Conservation (phyloP, 1,139 yeast species). For the Komagataea norvegica region DNA sequence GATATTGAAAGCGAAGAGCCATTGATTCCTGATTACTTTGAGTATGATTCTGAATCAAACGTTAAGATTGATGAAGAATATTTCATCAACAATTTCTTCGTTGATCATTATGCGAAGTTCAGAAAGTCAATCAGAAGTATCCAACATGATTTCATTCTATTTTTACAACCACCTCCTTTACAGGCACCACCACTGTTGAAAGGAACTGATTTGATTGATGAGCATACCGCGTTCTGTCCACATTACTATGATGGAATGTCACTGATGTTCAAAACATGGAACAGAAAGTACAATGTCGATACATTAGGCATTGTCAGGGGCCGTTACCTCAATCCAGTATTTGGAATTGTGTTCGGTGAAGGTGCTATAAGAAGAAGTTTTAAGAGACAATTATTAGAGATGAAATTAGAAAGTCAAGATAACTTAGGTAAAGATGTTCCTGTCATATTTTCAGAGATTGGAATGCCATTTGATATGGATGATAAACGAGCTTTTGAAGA, state of each 20-base stretch:
- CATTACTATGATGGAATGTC: conserved; percentile 95
- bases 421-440: conserved; percentile 59
- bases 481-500: conserved; percentile 58
- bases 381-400: conserved; percentile 56
- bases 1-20: conserved; percentile 38
- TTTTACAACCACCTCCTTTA: conserved; percentile 81
- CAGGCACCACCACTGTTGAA: conserved; percentile 70
- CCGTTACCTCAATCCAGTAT: conserved; percentile 64
- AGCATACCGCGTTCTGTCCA: conserved; percentile 69
- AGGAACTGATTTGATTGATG: conserved; percentile 53
- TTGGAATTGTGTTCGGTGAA: conserved; percentile 80
- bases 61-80: conserved; percentile 45
- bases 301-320: conserved; percentile 88
- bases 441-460: conserved; percentile 85
- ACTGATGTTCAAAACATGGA: conserved; percentile 84
- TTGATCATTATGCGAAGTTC: conserved; percentile 50
- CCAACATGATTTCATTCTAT: conserved; percentile 46
- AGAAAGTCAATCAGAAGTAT: conserved; percentile 45
- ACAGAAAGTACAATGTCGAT: conserved; percentile 71
- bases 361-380: conserved; percentile 68
- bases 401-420: conserved; percentile 57
- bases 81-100: conserved; percentile 59
- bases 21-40: conserved; percentile 46
- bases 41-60: conserved; percentile 37
- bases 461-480: conserved; percentile 96